phyloP scores from a whole-genome alignment of 1,139 yeast species.

The Saccharomycopsis hybrid region DNA sequence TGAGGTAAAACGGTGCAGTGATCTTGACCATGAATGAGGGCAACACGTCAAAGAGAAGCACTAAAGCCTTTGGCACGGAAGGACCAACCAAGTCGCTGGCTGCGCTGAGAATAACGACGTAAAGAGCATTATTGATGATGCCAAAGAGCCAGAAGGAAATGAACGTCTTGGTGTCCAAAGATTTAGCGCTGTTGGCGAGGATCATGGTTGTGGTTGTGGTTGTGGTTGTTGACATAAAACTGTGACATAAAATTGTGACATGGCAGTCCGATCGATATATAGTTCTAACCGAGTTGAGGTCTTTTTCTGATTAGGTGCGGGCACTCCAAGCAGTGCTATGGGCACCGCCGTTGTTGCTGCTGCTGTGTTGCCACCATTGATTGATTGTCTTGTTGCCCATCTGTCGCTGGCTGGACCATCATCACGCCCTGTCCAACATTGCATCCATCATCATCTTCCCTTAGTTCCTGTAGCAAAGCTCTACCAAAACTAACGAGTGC shows the following conservation, averaged over 20 bases:
- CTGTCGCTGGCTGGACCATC: no score
- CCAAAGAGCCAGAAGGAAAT: conserved; percentile 77
- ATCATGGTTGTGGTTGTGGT: not conserved
- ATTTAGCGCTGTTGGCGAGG: not conserved
- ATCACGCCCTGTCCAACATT: no score
- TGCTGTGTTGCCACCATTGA: no score
- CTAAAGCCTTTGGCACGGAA: conserved; percentile 75
- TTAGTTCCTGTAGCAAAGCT: not conserved
- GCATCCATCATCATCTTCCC: no score
- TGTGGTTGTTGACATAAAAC: no score
- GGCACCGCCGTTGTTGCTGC: no score
- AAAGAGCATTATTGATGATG: conserved; percentile 76
- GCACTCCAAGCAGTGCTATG: no score
- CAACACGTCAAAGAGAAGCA: conserved; percentile 75
- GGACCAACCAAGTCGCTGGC: conserved; percentile 90
- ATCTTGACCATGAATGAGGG: conserved; percentile 75
- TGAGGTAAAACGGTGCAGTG: conserved; percentile 74
- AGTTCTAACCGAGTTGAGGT: no score
- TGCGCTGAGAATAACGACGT: conserved; percentile 86
- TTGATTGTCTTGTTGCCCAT: no score
- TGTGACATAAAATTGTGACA: no score
- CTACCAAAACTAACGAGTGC: not conserved
- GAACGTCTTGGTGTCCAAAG: conserved; percentile 30
- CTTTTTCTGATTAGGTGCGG: no score
- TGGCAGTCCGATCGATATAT: no score